Percentiles rank a stretch among this genome's conserved stretches.
phyloP scores from a whole-genome alignment of 306 rosid genomes.

The Prunus mongolica region DNA sequence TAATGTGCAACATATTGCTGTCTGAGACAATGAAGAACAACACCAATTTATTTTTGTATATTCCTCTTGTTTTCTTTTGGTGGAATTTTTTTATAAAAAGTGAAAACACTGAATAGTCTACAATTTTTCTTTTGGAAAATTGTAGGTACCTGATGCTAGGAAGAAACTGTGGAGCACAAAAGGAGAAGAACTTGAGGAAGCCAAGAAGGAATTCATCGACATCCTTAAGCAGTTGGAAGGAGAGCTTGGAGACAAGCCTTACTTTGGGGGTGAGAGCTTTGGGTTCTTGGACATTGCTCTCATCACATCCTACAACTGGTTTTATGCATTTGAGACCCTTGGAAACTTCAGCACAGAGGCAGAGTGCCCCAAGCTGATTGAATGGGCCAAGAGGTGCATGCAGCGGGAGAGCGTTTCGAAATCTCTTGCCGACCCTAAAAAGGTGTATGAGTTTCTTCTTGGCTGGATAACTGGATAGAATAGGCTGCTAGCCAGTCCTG shows the following conservation, averaged over 20 bases:
- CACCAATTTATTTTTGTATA: no score
- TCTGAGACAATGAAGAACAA: no score
- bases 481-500: no score
- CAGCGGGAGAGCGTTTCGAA: conserved; percentile 17
- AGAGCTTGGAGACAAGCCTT: conserved; percentile 33
- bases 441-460: conserved; percentile 16
- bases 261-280: conserved; percentile 21
- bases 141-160: conserved; percentile 28
- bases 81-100: no score
- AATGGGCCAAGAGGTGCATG: conserved; percentile 24
- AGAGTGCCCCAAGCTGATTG: conserved; percentile 19
- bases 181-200: conserved; percentile 26
- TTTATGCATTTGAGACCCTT: conserved; percentile 11
- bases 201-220: conserved; percentile 12
- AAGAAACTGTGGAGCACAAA: conserved; percentile 23
- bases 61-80: no score
- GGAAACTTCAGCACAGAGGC: conserved; percentile 18
- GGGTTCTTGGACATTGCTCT: conserved; percentile 35
- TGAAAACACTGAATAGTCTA: no score
- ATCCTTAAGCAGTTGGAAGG: conserved; percentile 18
- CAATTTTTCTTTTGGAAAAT: no score
- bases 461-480: not conserved
- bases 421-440: conserved; percentile 21
- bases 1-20: no score
- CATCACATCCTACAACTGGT: conserved; percentile 13